A percentile compares a stretch with the other conserved stretches of the same genome.
Conservation (phyloP, 2,329 filamentous ascomycete genomes). For the Pseudogymnoascus sp. region DNA sequence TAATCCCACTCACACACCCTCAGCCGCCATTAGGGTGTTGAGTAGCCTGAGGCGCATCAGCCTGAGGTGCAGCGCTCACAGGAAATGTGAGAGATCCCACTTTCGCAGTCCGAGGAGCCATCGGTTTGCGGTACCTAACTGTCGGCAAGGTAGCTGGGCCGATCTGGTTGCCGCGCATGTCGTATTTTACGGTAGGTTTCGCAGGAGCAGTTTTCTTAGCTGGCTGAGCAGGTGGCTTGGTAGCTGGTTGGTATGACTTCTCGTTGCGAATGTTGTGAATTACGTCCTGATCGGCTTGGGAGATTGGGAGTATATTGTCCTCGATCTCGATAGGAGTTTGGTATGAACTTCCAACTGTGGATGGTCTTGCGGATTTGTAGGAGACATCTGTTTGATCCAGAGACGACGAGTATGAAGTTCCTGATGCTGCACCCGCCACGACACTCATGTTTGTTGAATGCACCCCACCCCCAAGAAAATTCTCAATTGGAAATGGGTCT, state of each 20-base stretch:
- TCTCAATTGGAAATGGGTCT: neutral
- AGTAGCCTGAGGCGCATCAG: neutral
- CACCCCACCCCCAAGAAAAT: neutral
- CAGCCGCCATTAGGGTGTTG: neutral
- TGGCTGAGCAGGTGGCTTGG: neutral
- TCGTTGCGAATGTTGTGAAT: neutral
- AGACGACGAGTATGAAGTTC: neutral
- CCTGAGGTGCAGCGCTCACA: neutral
- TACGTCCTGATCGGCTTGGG: neutral
- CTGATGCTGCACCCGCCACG: neutral
- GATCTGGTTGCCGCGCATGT: slow-evolving; percentile 1
- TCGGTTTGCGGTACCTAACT: neutral
- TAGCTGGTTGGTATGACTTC: neutral
- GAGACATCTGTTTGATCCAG: neutral
- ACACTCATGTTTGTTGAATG: neutral
- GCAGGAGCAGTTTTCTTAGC: neutral
- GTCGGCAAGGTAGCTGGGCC: neutral
- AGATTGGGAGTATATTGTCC: neutral
- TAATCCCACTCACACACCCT: neutral
- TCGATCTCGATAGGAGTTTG: neutral
- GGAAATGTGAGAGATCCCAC: neutral
- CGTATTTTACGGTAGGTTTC: neutral
- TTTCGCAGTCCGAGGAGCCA: neutral
- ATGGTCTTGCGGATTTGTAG: neutral
- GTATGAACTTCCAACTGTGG: neutral